These are phyloP conservation scores for Coemansia guatemalensis DNA, from an alignment of 192 early-diverging fungal genomes.

Conservation along the genomic window DNA sequence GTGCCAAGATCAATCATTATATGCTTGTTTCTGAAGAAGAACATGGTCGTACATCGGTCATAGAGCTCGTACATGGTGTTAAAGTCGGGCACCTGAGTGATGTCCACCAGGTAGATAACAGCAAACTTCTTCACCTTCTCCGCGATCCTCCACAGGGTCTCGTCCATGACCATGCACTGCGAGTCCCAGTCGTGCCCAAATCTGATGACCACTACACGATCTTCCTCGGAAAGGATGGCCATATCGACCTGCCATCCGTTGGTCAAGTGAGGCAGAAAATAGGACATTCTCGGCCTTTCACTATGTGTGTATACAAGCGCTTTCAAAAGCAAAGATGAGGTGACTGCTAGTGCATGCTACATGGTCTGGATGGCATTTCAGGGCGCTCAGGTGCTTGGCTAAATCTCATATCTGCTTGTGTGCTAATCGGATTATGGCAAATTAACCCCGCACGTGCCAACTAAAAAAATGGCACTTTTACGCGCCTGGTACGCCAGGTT, in stretches of 20 bases:
- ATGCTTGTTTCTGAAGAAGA: constrained; percentile 95
- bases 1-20: constrained; percentile 99
- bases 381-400: neutral
- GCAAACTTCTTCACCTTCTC: constrained; percentile 99
- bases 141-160: constrained; percentile 86
- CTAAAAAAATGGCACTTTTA: neutral
- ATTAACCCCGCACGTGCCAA: neutral
- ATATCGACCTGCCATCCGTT: constrained; percentile 97
- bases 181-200: constrained; percentile 98
- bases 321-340: neutral
- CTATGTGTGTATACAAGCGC: neutral
- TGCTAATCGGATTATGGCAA: neutral
- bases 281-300: constrained; percentile 28
- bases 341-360: neutral
- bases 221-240: constrained; percentile 96
- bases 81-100: constrained; percentile 90
- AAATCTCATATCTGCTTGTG: neutral
- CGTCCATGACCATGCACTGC: constrained; percentile 98
- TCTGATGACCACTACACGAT: constrained; percentile 93
- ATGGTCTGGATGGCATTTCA: neutral
- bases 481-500: neutral
- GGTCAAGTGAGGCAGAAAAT: constrained; percentile 45
- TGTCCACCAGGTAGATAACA: constrained; percentile 94
- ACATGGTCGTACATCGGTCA: constrained; percentile 98
- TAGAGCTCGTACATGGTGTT: constrained; percentile 98